Conservation (phyloP, 2,329 filamentous ascomycete genomes). For the Akanthomyces muscarius region DNA sequence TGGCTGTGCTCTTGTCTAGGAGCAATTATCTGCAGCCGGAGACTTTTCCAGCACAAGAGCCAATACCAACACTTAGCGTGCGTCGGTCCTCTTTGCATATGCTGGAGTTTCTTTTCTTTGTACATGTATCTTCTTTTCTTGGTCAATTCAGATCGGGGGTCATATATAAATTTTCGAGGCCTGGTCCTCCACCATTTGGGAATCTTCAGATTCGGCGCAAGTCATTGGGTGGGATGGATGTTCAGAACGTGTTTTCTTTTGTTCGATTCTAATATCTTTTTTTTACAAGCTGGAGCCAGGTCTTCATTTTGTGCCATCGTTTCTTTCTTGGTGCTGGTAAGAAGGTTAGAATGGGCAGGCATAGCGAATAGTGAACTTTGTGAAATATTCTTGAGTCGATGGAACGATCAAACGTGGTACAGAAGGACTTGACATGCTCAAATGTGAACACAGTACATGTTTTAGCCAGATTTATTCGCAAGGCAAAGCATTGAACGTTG, state of each 20-base stretch:
- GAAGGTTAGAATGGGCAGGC: not conserved
- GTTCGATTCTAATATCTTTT: not conserved
- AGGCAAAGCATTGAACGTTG: too few species aligned
- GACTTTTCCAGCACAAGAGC: not conserved
- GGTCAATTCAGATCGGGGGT: not conserved
- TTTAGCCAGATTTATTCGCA: too few species aligned
- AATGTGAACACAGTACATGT: too few species aligned
- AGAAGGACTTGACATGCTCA: not conserved
- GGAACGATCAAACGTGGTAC: not conserved
- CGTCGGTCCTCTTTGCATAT: conserved; percentile 6
- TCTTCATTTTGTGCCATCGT: not conserved
- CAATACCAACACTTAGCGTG: not conserved
- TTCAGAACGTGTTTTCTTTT: not conserved
- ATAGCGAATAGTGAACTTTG: conserved; percentile 11
- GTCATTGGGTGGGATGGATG: not conserved
- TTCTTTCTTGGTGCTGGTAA: not conserved
- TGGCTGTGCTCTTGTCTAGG: not conserved
- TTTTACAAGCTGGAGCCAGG: not conserved
- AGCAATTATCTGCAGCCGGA: not conserved
- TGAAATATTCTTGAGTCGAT: conserved; percentile 12
- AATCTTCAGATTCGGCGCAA: conserved; percentile 7
- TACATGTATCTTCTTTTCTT: not conserved
- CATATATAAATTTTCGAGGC: not conserved
- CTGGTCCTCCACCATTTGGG: not conserved
- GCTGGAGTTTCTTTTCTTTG: conserved; percentile 3